These are phyloP conservation scores for Puccinia horiana DNA, from an alignment of 1,284 basidiomycete genomes.

Conservation along the genomic window DNA sequence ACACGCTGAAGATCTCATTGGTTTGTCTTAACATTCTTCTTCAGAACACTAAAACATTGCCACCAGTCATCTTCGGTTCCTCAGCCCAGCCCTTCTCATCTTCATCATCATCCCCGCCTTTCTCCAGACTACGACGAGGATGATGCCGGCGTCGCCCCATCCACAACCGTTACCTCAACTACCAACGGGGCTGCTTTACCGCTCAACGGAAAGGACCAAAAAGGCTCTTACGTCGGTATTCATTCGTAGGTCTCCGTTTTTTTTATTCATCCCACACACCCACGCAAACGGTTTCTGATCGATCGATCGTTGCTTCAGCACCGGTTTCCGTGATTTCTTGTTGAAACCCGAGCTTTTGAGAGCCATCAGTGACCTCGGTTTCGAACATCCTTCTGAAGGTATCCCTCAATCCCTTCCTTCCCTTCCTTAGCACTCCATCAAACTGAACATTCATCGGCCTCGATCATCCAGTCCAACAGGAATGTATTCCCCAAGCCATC, in stretches of 20 bases:
- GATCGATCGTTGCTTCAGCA: slow-evolving; percentile 25
- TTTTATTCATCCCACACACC: slow-evolving; percentile 4
- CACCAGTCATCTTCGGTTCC: background rate
- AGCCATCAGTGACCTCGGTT: slow-evolving; percentile 97
- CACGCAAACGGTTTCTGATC: background rate
- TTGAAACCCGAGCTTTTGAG: slow-evolving; percentile 95
- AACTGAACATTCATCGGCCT: background rate
- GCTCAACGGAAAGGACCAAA: slow-evolving; percentile 41
- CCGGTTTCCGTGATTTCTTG: slow-evolving; percentile 76
- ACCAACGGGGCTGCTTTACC: slow-evolving; percentile 23
- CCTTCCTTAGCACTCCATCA: background rate
- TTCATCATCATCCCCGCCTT: background rate
- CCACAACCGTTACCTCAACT: slow-evolving; percentile 15
- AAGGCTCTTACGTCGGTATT: slow-evolving; percentile 95
- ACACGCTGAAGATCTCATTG: slow-evolving; percentile 50
- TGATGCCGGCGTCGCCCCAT: slow-evolving; percentile 39
- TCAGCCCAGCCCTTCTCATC: slow-evolving; percentile 1
- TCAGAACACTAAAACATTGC: background rate
- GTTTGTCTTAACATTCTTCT: slow-evolving; percentile 17
- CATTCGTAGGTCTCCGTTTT: slow-evolving; percentile 66
- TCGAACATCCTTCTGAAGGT: slow-evolving; percentile 99
- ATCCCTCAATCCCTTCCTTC: background rate
- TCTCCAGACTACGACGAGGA: slow-evolving; percentile 49
- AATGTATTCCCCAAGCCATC: slow-evolving; percentile 99
- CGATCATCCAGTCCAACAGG: slow-evolving; percentile 81